Percentiles rank a stretch among this genome's conserved stretches.
Evolutionary conservation across 495 filamentous ascomycete species (phyloP).

Genomic region (Neurospora terricola): DNA sequence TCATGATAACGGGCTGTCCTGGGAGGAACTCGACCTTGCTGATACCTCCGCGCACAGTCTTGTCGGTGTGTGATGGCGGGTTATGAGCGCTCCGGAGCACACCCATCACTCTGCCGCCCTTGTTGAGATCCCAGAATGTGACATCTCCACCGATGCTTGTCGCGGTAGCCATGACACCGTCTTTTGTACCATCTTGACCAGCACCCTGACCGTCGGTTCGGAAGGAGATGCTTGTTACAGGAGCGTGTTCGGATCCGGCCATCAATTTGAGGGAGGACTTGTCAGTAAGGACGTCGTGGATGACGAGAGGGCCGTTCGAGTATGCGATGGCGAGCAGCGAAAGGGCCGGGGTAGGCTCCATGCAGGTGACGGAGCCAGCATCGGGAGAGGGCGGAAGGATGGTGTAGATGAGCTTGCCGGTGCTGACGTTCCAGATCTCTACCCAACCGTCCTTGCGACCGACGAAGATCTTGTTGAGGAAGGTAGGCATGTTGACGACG

Average conservation of each 20-base stretch:
- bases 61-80: constrained; percentile 43
- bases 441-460: constrained; percentile 79
- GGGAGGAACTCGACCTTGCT: constrained; percentile 81
- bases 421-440: constrained; percentile 95
- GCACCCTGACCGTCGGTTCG: constrained; percentile 85
- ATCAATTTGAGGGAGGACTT: constrained; percentile 57
- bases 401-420: constrained; percentile 78
- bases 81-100: constrained; percentile 79
- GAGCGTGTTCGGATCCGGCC: constrained; percentile 42
- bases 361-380: constrained; percentile 66
- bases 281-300: constrained; percentile 73
- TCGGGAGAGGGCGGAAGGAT: constrained; percentile 58
- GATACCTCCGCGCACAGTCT: constrained; percentile 43
- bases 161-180: constrained; percentile 81
- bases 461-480: constrained; percentile 88
- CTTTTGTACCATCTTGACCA: constrained; percentile 68
- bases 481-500: constrained; percentile 80
- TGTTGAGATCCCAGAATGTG: constrained; percentile 91
- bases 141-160: constrained; percentile 67
- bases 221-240: constrained; percentile 78
- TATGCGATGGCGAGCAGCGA: constrained; percentile 85
- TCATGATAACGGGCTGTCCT: constrained; percentile 85
- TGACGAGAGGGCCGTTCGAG: constrained; percentile 60
- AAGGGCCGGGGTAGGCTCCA: constrained; percentile 72
- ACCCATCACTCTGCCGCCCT: constrained; percentile 71